phyloP scores from a whole-genome alignment of 306 rosid genomes.

The Lathyrus oleraceus region DNA sequence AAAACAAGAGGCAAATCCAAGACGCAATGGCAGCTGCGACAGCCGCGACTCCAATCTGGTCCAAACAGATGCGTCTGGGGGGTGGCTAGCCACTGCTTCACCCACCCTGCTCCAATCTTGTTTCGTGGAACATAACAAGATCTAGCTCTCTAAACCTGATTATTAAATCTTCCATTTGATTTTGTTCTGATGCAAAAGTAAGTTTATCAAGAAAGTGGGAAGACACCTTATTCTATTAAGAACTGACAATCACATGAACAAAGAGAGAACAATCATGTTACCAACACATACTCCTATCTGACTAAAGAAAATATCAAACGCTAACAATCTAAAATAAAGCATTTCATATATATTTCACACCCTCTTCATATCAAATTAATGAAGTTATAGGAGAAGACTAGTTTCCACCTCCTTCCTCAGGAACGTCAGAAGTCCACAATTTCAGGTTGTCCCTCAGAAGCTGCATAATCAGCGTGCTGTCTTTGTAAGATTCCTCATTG shows the following conservation, averaged over 20 bases:
- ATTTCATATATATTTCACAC: background rate
- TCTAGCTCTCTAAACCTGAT: background rate
- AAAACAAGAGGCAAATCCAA: background rate
- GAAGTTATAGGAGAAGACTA: background rate
- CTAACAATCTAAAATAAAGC: background rate
- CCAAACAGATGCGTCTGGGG: background rate
- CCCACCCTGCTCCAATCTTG: background rate
- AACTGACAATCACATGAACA: background rate
- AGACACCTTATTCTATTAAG: background rate
- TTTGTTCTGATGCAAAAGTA: background rate
- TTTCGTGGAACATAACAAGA: background rate
- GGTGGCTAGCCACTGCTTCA: background rate
- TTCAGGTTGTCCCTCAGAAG: slow-evolving; percentile 76
- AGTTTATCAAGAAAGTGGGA: background rate
- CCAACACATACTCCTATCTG: background rate
- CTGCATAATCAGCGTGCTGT: slow-evolving; percentile 69
- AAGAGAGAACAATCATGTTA: background rate
- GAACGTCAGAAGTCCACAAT: slow-evolving; percentile 70
- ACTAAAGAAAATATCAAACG: background rate
- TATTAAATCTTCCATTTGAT: background rate
- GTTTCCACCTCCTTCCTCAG: slow-evolving; percentile 56
- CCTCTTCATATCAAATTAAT: background rate
- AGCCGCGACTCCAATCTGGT: background rate
- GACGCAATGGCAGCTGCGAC: background rate
- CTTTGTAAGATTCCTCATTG: slow-evolving; percentile 69